Evolutionary conservation across 2,329 filamentous ascomycete species (phyloP), one percentile per base, ranked within the genome.

Genomic region (Aspergillus pseudoviridinutans): DNA sequence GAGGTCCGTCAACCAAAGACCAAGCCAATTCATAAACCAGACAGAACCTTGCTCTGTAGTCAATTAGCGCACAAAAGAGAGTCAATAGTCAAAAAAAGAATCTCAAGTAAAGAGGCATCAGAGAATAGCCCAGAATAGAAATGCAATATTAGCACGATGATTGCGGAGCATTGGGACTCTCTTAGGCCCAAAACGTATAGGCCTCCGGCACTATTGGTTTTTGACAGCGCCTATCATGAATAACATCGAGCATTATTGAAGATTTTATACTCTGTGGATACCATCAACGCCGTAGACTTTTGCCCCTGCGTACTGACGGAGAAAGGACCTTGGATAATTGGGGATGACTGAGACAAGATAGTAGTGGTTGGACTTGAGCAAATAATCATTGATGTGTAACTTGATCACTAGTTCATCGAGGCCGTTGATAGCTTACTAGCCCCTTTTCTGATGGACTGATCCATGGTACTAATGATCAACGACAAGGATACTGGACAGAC

Each of bases 181-280:
- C 50, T 52, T 50, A 53, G 44, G 50, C 58, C 49, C 46, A 61
- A 63, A 44, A 50, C 49, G 58, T 60, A 55, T 49, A 60, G 51
- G 54, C 12, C 59, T 58, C 61, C 59, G 63, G 60, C 61, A 60
- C 63, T 65, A 65, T 65, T 65, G 63, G 51, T 60, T 56, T 59
- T 41, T 65, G 63, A 64, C 63, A 63, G 61, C 56, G 50, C 46
- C 53, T 55, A 58, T 51, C 55, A 41, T 49, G 49, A 57, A 49
- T 41, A 57, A 52, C 32, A 54, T 44, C 53, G 49, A 50, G 20
- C 20, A 49, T 29, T 38, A 29, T 32, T 25, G 32, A 24, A 44
- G n/a, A 44, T 24, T 44, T 24, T 25, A 29, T 38, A 22, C 22
- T 27, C 55, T 9, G 29, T 53, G 50, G 41, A 53, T 52, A 49